Evolutionary conservation across 768 basidiomycete genomes (phyloP), one percentile per base, ranked within the genome.

Genomic region (Leccinum uliginosum): DNA sequence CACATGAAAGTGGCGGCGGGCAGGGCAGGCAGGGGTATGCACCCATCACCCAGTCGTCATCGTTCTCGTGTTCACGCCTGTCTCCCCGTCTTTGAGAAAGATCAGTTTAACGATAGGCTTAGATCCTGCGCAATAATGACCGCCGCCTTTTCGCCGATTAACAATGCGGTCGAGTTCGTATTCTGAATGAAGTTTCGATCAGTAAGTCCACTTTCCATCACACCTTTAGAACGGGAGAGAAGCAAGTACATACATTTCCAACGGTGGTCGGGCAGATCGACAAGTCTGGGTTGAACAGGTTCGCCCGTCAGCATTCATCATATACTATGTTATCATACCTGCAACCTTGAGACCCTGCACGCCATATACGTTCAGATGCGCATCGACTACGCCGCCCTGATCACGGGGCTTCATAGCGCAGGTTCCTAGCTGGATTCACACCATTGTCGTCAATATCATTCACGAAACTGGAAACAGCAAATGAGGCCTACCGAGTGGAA

Each of bases 321-420:
- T 40, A 19, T 40, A 40, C 10, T 40, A 9, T 6, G n/a, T 4
- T 29, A 17, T 29, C 48, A n/a, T 55, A 82, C 81, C 84, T 49
- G 82, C 83, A 11, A 89, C 77, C 63, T 88, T 86, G 48, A 89
- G 72, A 23, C 77, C 75, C 55, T 74, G 55, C 1, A 84, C 77
- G 0, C 84, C 84, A 59, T 87, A 86, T 7, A 88, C 85, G 55
- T 83, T 84, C 48, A 88, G 65, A 27, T 72, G 72, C 4, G 77
- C 54, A 61, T 89, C 85, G 4, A 89, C 83, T 6, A 89, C 87
- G 4, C 86, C 87, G 2, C 78, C 78, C 29, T 77, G 52, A 11
- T 80, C 75, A 1, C 79, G 77, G 0, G 83, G 77, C 66, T 86
- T 86, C 86, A 87, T 87, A 0, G 85, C 78, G 54, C 85, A 87